Evolutionary conservation across 345 rosid genomes (phyloP).

Genomic region (Iberis pinnata): DNA sequence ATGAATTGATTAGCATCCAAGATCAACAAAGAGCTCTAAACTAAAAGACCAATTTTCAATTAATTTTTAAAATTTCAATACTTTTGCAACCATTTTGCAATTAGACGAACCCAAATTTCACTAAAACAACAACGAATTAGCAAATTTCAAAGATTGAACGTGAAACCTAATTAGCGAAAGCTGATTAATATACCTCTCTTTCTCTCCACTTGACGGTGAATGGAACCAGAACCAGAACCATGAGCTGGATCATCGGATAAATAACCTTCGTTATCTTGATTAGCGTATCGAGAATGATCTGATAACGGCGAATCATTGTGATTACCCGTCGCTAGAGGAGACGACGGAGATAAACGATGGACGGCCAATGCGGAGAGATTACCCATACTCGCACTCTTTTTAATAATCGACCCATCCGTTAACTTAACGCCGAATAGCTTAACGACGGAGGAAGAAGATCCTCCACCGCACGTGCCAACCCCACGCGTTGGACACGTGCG

Average conservation of each 20-base stretch:
- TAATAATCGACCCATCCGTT: conserved; percentile 85
- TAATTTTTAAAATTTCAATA: no score
- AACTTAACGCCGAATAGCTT: conserved; percentile 85
- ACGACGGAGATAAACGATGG: conserved; percentile 53
- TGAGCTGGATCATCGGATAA: conserved; percentile 75
- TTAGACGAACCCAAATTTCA: no score
- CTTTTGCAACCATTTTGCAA: no score
- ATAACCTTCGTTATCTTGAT: conserved; percentile 52
- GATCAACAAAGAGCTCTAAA: no score
- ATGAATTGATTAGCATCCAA: background rate
- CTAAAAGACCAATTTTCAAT: no score
- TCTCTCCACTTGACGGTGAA: conserved; percentile 67
- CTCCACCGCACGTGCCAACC: no score
- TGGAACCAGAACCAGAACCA: conserved; percentile 47
- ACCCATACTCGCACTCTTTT: conserved; percentile 96
- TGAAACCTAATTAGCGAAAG: no score
- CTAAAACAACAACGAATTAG: no score
- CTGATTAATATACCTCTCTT: conserved; percentile 89
- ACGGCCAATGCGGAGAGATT: conserved; percentile 52
- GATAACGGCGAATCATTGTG: conserved; percentile 54
- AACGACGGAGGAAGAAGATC: conserved; percentile 25
- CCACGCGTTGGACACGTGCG: no score
- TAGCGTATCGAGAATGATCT: conserved; percentile 47
- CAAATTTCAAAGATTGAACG: no score
- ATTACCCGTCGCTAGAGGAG: conserved; percentile 59